Base-by-base conservation (phyloP, 139 green algal species). In the Volvox africanus region DNA sequence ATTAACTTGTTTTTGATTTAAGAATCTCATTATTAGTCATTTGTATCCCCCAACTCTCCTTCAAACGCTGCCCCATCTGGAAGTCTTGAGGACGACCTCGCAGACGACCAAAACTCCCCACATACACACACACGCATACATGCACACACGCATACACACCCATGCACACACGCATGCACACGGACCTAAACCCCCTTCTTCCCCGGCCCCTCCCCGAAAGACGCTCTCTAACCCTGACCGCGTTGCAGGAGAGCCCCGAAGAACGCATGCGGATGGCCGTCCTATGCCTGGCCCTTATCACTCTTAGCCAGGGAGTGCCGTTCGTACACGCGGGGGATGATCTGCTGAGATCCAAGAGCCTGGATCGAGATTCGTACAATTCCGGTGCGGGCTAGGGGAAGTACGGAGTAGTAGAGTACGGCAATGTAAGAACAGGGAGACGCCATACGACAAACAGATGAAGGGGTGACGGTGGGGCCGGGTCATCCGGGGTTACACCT, bases 251-350 rank as follows among this genome's bases (percentile, higher is more conserved):
- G 35, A 62, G 81, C 20, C 68, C 95, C 11, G 94, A 95, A 85
- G 93, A 95, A 69, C 92, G 95, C 37, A 86, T 90, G 33, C 95
- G 95, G 32, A 96, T 98, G 91, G 93, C 93, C 75, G 88, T 92
- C 6, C 85, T 98, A 90, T 95, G 93, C 28, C 93, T 95, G 62
- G 93, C 94, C 2, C 86, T 97, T 28, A 91, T 97, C 0, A 83
- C 92, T 13, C 91, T 98, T 32, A 95, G 93, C 0, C 96, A 98
- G 93, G 96, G 88, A 14, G 89, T 95, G 50, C 94, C 96, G 12
- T 99, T 99, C 92, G 95, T 99, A 69, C 96, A 98, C 93, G 96
- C 97, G 19, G 97, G 96, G 9, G 96, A 98, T 88, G 97, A 99
- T 81, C 94, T 98, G 68, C 94, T 98, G 76, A 94, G 96, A 61